Evolutionary conservation across 177 flowering plant species (phyloP).

Genomic region (Vitis hybrid): DNA sequence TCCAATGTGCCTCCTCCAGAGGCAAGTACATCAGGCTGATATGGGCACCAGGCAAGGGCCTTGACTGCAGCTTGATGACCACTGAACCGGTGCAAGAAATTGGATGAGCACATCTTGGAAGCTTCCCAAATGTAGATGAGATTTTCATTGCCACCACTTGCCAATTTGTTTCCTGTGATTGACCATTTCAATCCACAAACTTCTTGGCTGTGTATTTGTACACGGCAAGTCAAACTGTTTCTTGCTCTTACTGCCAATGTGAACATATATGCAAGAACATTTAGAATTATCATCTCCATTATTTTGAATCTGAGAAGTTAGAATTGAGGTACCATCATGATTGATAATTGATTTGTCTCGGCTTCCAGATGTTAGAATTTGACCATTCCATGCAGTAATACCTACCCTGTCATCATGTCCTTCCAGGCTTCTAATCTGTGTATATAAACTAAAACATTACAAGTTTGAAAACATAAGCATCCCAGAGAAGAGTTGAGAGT

Average conservation of each 20-base stretch:
- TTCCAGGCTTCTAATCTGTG: conserved; percentile 37
- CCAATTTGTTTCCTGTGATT: conserved; percentile 38
- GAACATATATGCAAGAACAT: not conserved
- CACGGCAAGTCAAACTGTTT: conserved; percentile 20
- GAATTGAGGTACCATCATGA: conserved; percentile 42
- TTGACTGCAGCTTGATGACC: conserved; percentile 55
- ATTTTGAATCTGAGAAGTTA: not conserved
- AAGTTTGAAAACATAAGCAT: conserved; percentile 28
- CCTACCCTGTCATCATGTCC: conserved; percentile 43
- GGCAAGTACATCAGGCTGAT: conserved; percentile 44
- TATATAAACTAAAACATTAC: not conserved
- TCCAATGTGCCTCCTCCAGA: conserved; percentile 55
- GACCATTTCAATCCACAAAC: conserved; percentile 69
- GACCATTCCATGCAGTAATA: conserved; percentile 48
- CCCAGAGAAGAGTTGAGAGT: conserved; percentile 49
- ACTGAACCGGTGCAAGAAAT: conserved; percentile 26
- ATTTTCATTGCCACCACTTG: conserved; percentile 64
- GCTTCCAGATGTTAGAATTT: conserved; percentile 48
- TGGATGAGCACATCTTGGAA: conserved; percentile 34
- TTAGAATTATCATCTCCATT: not conserved
- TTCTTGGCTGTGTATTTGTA: conserved; percentile 33
- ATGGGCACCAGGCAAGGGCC: conserved; percentile 73
- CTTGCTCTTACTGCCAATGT: conserved; percentile 36
- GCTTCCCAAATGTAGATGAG: conserved; percentile 55
- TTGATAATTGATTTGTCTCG: conserved; percentile 41